Evolutionary conservation across 495 filamentous ascomycete species (phyloP).

Genomic region (Pseudoneurospora amorphoporcata): DNA sequence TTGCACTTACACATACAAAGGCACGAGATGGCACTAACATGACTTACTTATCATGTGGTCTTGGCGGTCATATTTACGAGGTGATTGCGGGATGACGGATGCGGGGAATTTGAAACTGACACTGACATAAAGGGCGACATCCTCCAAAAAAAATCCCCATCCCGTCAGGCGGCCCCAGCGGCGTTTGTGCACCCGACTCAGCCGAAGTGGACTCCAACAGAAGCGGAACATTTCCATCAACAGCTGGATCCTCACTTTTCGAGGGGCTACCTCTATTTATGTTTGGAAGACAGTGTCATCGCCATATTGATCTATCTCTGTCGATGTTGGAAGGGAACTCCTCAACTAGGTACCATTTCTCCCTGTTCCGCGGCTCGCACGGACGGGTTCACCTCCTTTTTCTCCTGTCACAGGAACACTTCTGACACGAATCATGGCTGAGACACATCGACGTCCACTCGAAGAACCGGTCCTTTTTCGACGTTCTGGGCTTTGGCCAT

Average conservation of each 20-base stretch:
- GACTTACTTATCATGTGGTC: background rate
- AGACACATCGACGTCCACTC: background rate
- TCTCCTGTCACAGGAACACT: background rate
- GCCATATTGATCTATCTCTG: background rate
- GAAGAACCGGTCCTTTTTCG: background rate
- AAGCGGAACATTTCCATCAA: background rate
- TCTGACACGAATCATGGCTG: background rate
- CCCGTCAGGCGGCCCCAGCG: background rate
- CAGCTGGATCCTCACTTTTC: background rate
- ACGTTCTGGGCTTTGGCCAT: background rate
- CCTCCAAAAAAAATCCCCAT: background rate
- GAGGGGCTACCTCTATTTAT: background rate
- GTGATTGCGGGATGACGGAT: background rate
- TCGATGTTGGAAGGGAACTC: background rate
- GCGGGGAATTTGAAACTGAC: background rate
- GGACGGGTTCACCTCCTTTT: background rate
- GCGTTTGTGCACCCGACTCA: background rate
- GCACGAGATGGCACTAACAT: background rate
- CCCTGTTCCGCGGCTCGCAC: background rate
- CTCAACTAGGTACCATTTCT: background rate
- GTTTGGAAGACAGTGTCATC: background rate
- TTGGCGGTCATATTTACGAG: background rate
- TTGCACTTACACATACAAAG: background rate
- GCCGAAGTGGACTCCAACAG: background rate
- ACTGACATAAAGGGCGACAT: background rate